Evolutionary conservation across 2,329 filamentous ascomycete genomes (phyloP).

Genomic region (Trichocomaceae sp.): DNA sequence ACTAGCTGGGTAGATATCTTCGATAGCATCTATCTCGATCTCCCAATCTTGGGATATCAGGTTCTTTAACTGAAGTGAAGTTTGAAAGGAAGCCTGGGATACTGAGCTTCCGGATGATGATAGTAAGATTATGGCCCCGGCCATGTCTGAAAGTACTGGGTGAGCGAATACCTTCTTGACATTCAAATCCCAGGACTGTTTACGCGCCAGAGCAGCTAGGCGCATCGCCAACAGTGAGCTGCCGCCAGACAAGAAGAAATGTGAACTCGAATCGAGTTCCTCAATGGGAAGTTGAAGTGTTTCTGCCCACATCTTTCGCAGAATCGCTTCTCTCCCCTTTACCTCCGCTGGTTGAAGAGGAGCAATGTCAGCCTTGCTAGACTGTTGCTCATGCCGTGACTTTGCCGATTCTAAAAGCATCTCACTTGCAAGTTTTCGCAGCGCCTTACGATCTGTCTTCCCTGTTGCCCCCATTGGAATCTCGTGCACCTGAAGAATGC

Average conservation of each 20-base stretch:
- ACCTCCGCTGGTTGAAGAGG: not conserved
- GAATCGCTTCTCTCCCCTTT: slow-evolving; percentile 17
- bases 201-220: slow-evolving; percentile 36
- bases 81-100: too few relatives aligned
- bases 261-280: slow-evolving; percentile 21
- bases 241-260: slow-evolving; percentile 6
- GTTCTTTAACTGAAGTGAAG: too few relatives aligned
- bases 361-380: too few relatives aligned
- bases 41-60: too few relatives aligned
- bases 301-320: slow-evolving; percentile 44
- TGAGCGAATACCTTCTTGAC: slow-evolving; percentile 40
- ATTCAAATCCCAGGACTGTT: slow-evolving; percentile 30
- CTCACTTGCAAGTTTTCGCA: not conserved
- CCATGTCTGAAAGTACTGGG: slow-evolving; percentile 1
- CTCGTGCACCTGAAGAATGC: not conserved
- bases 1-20: too few relatives aligned
- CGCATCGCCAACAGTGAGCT: slow-evolving; percentile 17
- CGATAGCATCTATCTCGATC: too few relatives aligned
- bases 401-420: too few relatives aligned
- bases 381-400: too few relatives aligned
- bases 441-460: slow-evolving; percentile 2
- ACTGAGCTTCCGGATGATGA: too few relatives aligned
- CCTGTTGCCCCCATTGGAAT: not conserved
- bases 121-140: not conserved
- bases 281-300: slow-evolving; percentile 33